Percentiles rank a stretch among this genome's conserved stretches.
phyloP scores from a whole-genome alignment of 2,329 filamentous ascomycete genomes.

The Colletotrichum higginsianum region DNA sequence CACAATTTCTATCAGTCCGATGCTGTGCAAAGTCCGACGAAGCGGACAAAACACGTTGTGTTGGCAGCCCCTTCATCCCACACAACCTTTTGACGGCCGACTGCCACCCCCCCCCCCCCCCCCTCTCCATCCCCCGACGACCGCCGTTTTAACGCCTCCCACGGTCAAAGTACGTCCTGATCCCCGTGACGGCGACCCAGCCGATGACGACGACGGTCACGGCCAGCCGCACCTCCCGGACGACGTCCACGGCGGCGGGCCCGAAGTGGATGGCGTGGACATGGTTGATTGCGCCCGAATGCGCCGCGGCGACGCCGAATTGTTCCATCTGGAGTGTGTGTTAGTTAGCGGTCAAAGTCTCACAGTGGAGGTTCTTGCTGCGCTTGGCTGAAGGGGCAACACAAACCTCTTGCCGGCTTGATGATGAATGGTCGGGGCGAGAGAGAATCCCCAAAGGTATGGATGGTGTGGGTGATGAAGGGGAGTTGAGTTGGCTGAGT shows the following conservation, averaged over 20 bases:
- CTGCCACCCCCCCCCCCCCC: too few relatives aligned
- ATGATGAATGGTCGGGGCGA: not conserved
- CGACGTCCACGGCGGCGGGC: conserved; percentile 21
- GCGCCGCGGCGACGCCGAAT: conserved; percentile 27
- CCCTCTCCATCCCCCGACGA: not conserved
- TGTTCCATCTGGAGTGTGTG: conserved; percentile 25
- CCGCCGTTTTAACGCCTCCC: not conserved
- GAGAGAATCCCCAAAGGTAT: not conserved
- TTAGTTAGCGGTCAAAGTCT: too few relatives aligned
- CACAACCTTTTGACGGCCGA: too few relatives aligned
- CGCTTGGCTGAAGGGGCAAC: too few relatives aligned
- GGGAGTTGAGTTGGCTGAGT: not conserved
- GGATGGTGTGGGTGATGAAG: not conserved
- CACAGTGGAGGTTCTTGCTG: not conserved
- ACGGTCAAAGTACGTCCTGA: conserved; percentile 19
- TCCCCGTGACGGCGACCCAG: conserved; percentile 36
- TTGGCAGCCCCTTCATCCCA: too few relatives aligned
- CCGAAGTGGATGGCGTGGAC: conserved; percentile 34
- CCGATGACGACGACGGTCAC: conserved; percentile 35
- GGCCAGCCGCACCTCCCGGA: conserved; percentile 28
- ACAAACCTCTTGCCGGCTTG: not conserved
- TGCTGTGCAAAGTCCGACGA: too few relatives aligned
- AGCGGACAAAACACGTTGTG: too few relatives aligned
- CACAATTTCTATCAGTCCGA: too few relatives aligned
- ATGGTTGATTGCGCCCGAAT: conserved; percentile 40